Percentiles rank a stretch among this genome's conserved stretches.
phyloP scores from a whole-genome alignment of 2,329 filamentous ascomycete species.

The Aspergillus floridensis region DNA sequence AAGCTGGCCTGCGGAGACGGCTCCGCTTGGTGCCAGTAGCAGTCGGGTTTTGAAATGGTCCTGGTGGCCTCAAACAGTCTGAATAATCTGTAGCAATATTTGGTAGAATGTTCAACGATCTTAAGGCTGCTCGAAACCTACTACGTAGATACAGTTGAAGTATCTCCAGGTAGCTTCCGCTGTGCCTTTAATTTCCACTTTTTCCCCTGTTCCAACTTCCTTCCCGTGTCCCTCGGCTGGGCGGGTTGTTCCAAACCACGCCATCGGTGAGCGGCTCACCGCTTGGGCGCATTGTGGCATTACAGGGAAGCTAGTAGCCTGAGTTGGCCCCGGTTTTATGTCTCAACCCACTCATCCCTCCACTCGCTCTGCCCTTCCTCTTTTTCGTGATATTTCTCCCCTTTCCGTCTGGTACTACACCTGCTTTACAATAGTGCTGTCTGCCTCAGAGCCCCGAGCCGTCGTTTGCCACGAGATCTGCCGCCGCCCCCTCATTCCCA shows the following conservation, averaged over 20 bases:
- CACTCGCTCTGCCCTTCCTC: slow-evolving; percentile 5
- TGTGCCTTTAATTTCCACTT: neutral
- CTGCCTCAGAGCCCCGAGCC: neutral
- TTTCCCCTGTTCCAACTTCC: neutral
- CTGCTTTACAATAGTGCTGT: slow-evolving; percentile 8
- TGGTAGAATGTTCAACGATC: neutral
- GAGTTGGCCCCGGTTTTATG: slow-evolving; percentile 4
- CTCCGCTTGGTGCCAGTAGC: neutral
- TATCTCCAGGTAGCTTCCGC: neutral
- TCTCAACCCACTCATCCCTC: slow-evolving; percentile 4
- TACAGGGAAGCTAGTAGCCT: slow-evolving; percentile 10
- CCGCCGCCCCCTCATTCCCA: neutral
- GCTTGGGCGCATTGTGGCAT: slow-evolving; percentile 18
- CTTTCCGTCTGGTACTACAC: slow-evolving; percentile 8
- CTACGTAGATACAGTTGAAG: neutral
- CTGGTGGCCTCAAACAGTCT: slow-evolving; percentile 13
- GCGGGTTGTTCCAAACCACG: neutral
- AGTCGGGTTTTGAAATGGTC: slow-evolving; percentile 10
- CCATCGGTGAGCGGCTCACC: slow-evolving; percentile 15
- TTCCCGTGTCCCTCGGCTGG: neutral
- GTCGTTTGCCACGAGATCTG: neutral
- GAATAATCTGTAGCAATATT: neutral
- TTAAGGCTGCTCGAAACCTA: neutral
- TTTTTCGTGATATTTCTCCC: slow-evolving; percentile 11
- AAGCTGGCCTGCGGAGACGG: slow-evolving; percentile 3